These are phyloP conservation scores for Colletotrichum abscissum DNA, from an alignment of 2,329 filamentous ascomycete species.

Conservation along the genomic window DNA sequence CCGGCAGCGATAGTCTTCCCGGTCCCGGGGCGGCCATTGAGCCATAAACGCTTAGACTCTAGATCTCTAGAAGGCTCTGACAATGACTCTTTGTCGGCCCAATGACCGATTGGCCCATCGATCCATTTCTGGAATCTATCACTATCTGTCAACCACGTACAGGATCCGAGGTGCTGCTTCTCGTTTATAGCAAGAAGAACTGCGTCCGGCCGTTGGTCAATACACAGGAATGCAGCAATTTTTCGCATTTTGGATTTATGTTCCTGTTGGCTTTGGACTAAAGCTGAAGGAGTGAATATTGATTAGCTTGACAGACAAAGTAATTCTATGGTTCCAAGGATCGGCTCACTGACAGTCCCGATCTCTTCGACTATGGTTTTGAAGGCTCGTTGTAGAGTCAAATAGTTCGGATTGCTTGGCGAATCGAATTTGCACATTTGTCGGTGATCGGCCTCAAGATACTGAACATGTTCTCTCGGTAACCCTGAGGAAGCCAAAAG, in stretches of 20 bases:
- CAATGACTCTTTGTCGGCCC: background rate
- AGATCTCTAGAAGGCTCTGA: background rate
- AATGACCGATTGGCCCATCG: background rate
- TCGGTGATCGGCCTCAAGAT: constrained; percentile 42
- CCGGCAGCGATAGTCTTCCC: constrained; percentile 42
- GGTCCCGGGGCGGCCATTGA: constrained; percentile 41
- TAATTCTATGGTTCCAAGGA: background rate
- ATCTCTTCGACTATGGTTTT: background rate
- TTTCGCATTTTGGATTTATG: background rate
- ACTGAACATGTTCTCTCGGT: constrained; percentile 38
- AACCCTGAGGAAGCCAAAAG: constrained; percentile 26
- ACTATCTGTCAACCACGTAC: background rate
- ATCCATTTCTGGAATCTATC: background rate
- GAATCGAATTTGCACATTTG: constrained; percentile 42
- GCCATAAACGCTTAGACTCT: constrained; percentile 24
- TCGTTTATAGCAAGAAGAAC: background rate
- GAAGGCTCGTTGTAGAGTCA: background rate
- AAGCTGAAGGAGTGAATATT: background rate
- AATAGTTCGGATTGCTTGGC: constrained; percentile 40
- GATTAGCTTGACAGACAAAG: background rate
- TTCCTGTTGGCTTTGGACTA: background rate
- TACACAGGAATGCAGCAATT: background rate
- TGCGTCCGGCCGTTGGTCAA: background rate
- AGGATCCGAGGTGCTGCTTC: background rate
- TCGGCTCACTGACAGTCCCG: background rate